Evolutionary conservation across 2,329 filamentous ascomycete species (phyloP), one percentile per base, ranked within the genome.

Genomic region (Arthrocladium fulminans): DNA sequence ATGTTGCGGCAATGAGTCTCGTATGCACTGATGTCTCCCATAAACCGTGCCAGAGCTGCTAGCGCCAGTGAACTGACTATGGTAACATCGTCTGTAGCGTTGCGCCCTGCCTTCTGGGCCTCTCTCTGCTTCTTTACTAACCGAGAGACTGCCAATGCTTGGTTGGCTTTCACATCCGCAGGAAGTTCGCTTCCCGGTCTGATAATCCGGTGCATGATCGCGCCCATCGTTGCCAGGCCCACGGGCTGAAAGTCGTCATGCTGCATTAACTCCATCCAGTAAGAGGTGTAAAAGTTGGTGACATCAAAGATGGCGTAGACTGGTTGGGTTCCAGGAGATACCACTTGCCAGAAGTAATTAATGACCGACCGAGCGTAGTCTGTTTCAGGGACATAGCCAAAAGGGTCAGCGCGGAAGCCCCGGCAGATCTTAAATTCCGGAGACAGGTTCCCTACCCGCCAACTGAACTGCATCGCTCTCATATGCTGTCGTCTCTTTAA

Each of bases 231-330:
- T 17, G 44, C 44, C 4, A 47, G n/a, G 9, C 44, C 44, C 20
- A 23, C 22, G 3, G 32, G 44, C 17, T 12, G 24, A 19, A 39
- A 47, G 17, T 39, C 44, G 8, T 47, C 44, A 22, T 38, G 32
- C 17, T 24, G 34, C 44, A 47, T 47, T 13, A 47, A 39, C n/a
- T 47, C 32, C 23, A 38, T 4, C 44, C 44, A 47, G 44, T 47
- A 47, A 27, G 44, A 47, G 8, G 44, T 47, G 34, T 22, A 47
- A 13, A 39, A 13, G 17, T 47, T 47, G 13, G 44, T 47, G 20
- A 47, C 44, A 39, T 47, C 39, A 17, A 47, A 47, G 44, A 47
- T 47, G 13, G 44, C 44, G 22, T 47, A 47, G 8, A 47, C 29
- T 7, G 44, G 44, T 22, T 47, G 44, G 15, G 38, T 47, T 5